phyloP scores from a whole-genome alignment of 495 filamentous ascomycete species.

The Talaromyces trachyspermus region DNA sequence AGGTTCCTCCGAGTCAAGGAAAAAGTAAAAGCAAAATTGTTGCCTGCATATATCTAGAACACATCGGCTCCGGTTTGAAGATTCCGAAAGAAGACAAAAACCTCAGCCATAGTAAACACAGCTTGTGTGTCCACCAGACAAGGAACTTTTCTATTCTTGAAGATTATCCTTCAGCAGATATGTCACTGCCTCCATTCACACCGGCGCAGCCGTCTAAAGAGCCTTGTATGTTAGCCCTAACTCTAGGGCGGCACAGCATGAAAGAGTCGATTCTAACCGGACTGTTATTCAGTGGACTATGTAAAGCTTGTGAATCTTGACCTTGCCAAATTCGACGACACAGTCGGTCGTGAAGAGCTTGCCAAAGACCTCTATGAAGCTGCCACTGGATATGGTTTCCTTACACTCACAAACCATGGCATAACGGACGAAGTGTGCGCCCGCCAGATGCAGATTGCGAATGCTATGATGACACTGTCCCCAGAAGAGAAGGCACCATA shows the following conservation, averaged over 20 bases:
- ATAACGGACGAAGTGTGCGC: slow-evolving; percentile 47
- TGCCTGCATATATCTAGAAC: no score
- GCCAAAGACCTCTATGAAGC: slow-evolving; percentile 17
- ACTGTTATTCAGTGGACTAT: slow-evolving; percentile 25
- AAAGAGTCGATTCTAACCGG: no score
- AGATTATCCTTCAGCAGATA: neutral
- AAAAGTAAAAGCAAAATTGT: no score
- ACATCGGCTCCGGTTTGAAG: no score
- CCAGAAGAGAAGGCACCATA: slow-evolving; percentile 49
- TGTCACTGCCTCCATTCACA: neutral
- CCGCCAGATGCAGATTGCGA: slow-evolving; percentile 47
- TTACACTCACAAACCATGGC: slow-evolving; percentile 48
- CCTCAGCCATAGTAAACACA: no score
- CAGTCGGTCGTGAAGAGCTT: slow-evolving; percentile 40
- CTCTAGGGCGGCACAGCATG: no score
- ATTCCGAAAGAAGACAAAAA: no score
- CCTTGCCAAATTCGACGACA: slow-evolving; percentile 36
- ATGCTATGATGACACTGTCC: slow-evolving; percentile 46
- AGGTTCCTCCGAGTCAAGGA: no score
- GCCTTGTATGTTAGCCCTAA: neutral
- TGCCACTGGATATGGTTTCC: slow-evolving; percentile 31
- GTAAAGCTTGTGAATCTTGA: slow-evolving; percentile 45
- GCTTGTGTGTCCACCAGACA: neutral
- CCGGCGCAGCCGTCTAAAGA: neutral
- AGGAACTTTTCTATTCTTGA: neutral